phyloP scores from a whole-genome alignment of 192 early-diverging fungal species.

The Coemansia sp. region DNA sequence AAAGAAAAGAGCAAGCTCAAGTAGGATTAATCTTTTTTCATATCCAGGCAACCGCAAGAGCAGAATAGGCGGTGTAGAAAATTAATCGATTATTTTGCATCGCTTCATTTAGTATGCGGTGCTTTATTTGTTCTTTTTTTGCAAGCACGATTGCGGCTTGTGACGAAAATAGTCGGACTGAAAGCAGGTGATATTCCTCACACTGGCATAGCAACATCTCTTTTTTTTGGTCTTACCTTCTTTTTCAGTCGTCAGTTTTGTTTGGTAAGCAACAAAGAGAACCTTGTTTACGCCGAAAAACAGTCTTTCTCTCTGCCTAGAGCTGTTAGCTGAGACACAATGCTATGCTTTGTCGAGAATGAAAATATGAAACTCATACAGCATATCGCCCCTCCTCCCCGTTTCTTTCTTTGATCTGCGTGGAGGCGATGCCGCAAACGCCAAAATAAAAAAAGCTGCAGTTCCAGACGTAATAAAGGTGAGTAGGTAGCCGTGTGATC shows the following conservation, averaged over 20 bases:
- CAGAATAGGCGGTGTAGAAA: not conserved
- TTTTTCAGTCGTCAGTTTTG: not conserved
- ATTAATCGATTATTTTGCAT: slow-evolving; percentile 3
- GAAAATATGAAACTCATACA: not conserved
- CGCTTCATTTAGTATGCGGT: not conserved
- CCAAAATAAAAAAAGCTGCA: slow-evolving; percentile 1
- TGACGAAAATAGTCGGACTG: not conserved
- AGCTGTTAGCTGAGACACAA: not conserved
- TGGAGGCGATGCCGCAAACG: slow-evolving; percentile 5
- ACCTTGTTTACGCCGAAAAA: not conserved
- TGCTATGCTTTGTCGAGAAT: not conserved
- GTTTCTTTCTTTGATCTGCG: slow-evolving; percentile 10
- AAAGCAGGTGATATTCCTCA: not conserved
- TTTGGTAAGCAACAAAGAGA: slow-evolving; percentile 2
- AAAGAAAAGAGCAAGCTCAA: not conserved
- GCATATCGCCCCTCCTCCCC: not conserved
- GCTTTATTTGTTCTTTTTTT: not conserved
- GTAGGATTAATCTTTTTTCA: not conserved
- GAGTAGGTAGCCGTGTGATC: slow-evolving; percentile 1
- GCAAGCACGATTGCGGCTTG: not conserved
- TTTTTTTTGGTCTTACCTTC: not conserved
- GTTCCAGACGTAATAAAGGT: slow-evolving; percentile 7
- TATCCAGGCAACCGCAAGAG: not conserved
- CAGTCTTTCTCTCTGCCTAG: not conserved
- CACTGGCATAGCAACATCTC: not conserved